A percentile compares a stretch with the other conserved stretches of the same genome.
Conservation (phyloP, 108 stramenopile species). For the Fragilariopsis cylindrus region DNA sequence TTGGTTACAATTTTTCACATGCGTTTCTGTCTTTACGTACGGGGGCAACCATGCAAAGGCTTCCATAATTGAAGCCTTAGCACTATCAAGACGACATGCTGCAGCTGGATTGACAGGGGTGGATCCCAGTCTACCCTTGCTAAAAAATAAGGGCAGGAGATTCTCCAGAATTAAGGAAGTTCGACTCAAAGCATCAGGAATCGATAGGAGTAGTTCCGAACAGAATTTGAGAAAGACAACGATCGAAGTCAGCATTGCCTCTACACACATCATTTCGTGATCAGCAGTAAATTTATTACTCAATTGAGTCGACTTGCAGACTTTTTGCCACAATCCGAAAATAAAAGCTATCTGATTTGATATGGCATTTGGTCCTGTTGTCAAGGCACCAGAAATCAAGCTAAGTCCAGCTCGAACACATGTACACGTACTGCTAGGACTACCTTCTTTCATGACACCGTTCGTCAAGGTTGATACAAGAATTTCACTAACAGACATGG, state of each 20-base stretch:
- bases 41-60: conserved; percentile 90
- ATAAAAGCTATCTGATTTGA: conserved; percentile 53
- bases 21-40: not conserved
- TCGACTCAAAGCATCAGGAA: conserved; percentile 81
- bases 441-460: conserved; percentile 50
- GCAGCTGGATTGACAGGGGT: conserved; percentile 44
- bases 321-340: conserved; percentile 71
- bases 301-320: conserved; percentile 37
- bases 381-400: conserved; percentile 68
- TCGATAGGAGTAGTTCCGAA: conserved; percentile 70
- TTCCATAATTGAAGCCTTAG: conserved; percentile 81
- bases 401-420: conserved; percentile 77
- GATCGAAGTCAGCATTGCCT: conserved; percentile 66
- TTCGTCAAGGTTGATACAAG: conserved; percentile 61
- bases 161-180: conserved; percentile 71
- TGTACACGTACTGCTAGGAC: conserved; percentile 65
- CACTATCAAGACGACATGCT: conserved; percentile 58
- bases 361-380: conserved; percentile 64
- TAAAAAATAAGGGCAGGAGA: conserved; percentile 59
- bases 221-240: conserved; percentile 76
- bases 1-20: not conserved
- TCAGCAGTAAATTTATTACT: conserved; percentile 48
- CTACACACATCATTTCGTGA: conserved; percentile 76
- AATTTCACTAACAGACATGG: conserved; percentile 62
- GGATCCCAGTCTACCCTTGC: conserved; percentile 61